Evolutionary conservation across 495 filamentous ascomycete species (phyloP).

Genomic region (Talaromyces trachyspermus): DNA sequence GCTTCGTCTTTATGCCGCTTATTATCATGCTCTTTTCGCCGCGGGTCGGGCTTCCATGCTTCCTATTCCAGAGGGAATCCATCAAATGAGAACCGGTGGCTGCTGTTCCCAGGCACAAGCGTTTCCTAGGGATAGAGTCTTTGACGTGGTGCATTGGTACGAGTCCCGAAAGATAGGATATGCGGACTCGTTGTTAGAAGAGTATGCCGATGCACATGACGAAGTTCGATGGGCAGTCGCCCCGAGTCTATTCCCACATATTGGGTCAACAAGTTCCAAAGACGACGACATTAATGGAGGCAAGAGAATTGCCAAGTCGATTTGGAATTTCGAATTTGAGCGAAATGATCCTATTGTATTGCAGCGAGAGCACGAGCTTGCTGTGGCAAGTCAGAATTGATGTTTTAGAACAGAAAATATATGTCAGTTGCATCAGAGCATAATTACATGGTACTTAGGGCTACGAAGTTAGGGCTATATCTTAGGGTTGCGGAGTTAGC

Average conservation of each 20-base stretch:
- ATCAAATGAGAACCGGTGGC: slow-evolving; percentile 43
- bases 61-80: slow-evolving; percentile 29
- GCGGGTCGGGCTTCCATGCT: slow-evolving; percentile 29
- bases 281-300: slow-evolving; percentile 12
- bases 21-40: slow-evolving; percentile 26
- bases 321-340: slow-evolving; percentile 40
- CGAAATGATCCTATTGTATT: slow-evolving; percentile 10
- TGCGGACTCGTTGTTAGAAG: slow-evolving; percentile 40
- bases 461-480: no score
- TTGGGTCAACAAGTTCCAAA: slow-evolving; percentile 33
- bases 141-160: slow-evolving; percentile 17
- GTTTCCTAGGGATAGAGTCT: slow-evolving; percentile 28
- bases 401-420: no score
- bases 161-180: slow-evolving; percentile 14
- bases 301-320: slow-evolving; percentile 19
- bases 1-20: slow-evolving; percentile 20
- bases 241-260: slow-evolving; percentile 46
- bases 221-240: slow-evolving; percentile 41
- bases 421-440: no score
- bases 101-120: slow-evolving; percentile 43
- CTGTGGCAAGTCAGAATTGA: no score
- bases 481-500: no score
- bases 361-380: slow-evolving; percentile 6
- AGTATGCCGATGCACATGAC: slow-evolving; percentile 29
- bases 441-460: no score